A percentile compares a stretch with the other conserved stretches of the same genome.
phyloP scores from a whole-genome alignment of 768 basidiomycete genomes.

The Termitomyces sp. region DNA sequence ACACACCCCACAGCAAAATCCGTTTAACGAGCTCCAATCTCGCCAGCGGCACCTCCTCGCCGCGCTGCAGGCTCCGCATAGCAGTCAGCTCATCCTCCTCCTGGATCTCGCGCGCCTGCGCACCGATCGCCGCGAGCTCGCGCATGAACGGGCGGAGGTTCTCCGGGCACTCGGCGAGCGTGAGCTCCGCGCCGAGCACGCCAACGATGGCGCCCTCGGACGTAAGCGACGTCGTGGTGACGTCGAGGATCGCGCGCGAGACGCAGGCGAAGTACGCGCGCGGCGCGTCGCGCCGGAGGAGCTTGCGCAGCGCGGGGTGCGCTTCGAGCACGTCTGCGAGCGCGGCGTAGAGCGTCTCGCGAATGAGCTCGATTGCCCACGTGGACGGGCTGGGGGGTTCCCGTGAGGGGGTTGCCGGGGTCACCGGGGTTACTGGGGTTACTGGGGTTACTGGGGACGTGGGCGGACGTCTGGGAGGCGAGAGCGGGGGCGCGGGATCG shows the following conservation, averaged over 20 bases:
- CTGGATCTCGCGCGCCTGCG: conserved; percentile 40
- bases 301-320: conserved; percentile 44
- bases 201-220: conserved; percentile 49
- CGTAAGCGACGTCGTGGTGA: conserved; percentile 48
- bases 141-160: conserved; percentile 65
- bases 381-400: conserved; percentile 38
- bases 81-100: conserved; percentile 51
- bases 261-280: conserved; percentile 80
- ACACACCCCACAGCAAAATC: conserved; percentile 59
- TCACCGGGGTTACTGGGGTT: no score
- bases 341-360: conserved; percentile 83
- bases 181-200: conserved; percentile 53
- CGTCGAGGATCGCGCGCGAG: conserved; percentile 64
- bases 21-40: conserved; percentile 52
- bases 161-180: conserved; percentile 55
- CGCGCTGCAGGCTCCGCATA: conserved; percentile 33
- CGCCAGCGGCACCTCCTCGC: conserved; percentile 31
- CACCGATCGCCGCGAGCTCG: conserved; percentile 55
- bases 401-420: neutral
- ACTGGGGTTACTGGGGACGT: neutral
- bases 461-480: neutral
- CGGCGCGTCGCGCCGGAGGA: conserved; percentile 58
- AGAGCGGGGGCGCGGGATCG: conserved; percentile 22
- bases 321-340: conserved; percentile 65
- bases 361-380: conserved; percentile 70